phyloP scores from a whole-genome alignment of 805 yeast genomes.

The Wickerhamiella cacticola region DNA sequence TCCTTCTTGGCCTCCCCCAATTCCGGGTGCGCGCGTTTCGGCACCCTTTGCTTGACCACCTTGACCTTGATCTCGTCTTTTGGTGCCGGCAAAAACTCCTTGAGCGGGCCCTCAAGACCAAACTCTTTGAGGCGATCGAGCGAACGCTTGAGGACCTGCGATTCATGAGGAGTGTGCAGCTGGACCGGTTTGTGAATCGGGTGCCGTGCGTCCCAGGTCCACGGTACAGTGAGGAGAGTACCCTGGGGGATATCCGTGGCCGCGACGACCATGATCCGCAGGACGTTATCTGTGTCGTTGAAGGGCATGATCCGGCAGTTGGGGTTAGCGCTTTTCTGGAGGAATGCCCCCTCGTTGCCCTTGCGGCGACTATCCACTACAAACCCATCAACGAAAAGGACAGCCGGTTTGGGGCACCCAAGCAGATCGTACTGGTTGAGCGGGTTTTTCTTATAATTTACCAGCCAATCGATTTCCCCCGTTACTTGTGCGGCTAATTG shows the following conservation, averaged over 20 bases:
- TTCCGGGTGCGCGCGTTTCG: neutral
- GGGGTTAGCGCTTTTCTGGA: constrained; percentile 65
- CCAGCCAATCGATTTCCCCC: constrained; percentile 62
- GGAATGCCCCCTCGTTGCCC: constrained; percentile 65
- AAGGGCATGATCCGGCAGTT: constrained; percentile 53
- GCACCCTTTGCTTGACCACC: neutral
- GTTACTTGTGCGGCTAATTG: constrained; percentile 47
- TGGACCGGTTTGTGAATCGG: constrained; percentile 47
- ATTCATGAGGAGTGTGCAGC: constrained; percentile 24
- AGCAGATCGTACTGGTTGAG: constrained; percentile 61
- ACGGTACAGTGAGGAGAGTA: constrained; percentile 63
- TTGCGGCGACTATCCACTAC: constrained; percentile 66
- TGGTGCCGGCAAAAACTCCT: constrained; percentile 1
- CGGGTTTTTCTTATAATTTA: constrained; percentile 49
- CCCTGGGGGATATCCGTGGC: constrained; percentile 44
- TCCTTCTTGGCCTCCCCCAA: neutral
- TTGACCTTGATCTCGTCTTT: neutral
- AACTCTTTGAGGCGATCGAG: constrained; percentile 1
- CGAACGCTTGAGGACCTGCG: constrained; percentile 13
- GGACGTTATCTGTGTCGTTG: constrained; percentile 26
- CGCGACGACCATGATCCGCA: constrained; percentile 49
- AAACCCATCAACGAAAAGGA: constrained; percentile 40
- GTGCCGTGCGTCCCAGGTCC: constrained; percentile 82
- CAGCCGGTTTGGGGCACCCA: constrained; percentile 61
- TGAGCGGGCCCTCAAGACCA: neutral